phyloP scores from a whole-genome alignment of 805 yeast species.

The Metschnikowia corniflorae region DNA sequence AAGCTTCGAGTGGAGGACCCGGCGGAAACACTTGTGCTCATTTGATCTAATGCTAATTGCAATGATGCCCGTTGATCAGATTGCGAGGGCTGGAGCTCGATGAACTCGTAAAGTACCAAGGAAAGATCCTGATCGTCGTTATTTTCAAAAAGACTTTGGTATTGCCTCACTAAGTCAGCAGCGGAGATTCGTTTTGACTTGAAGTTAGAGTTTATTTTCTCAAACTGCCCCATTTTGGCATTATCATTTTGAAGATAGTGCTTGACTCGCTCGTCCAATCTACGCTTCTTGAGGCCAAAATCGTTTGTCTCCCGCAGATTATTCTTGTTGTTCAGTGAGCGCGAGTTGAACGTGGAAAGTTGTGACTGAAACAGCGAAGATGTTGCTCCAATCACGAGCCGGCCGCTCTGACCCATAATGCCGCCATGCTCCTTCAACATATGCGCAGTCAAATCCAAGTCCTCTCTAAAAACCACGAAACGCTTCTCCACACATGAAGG shows the following conservation, averaged over 20 bases:
- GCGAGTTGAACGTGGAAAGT: slow-evolving; percentile 51
- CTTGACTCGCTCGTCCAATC: slow-evolving; percentile 82
- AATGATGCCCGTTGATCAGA: slow-evolving; percentile 44
- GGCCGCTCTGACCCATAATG: slow-evolving; percentile 43
- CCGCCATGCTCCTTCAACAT: slow-evolving; percentile 78
- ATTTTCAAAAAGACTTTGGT: slow-evolving; percentile 44
- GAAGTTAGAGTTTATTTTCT: slow-evolving; percentile 45
- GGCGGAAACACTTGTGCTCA: slow-evolving; percentile 13
- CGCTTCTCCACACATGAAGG: slow-evolving; percentile 80
- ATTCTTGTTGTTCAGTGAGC: slow-evolving; percentile 14
- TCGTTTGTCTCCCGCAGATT: slow-evolving; percentile 34
- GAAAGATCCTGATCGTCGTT: slow-evolving; percentile 47
- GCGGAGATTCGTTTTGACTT: slow-evolving; percentile 46
- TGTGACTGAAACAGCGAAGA: slow-evolving; percentile 52
- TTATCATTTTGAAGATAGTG: slow-evolving; percentile 63
- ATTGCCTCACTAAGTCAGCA: slow-evolving; percentile 43
- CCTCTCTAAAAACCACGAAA: slow-evolving; percentile 88
- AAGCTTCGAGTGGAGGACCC: slow-evolving; percentile 25
- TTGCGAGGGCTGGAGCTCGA: slow-evolving; percentile 51
- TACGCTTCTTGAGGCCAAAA: slow-evolving; percentile 47
- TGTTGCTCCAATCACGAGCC: slow-evolving; percentile 37
- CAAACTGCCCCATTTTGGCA: slow-evolving; percentile 46
- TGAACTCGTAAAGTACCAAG: slow-evolving; percentile 56
- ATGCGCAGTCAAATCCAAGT: slow-evolving; percentile 82
- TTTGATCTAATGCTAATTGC: slow-evolving; percentile 21